These are phyloP conservation scores for Kuraishia molischiana DNA, from an alignment of 805 yeast genomes.

Conservation along the genomic window DNA sequence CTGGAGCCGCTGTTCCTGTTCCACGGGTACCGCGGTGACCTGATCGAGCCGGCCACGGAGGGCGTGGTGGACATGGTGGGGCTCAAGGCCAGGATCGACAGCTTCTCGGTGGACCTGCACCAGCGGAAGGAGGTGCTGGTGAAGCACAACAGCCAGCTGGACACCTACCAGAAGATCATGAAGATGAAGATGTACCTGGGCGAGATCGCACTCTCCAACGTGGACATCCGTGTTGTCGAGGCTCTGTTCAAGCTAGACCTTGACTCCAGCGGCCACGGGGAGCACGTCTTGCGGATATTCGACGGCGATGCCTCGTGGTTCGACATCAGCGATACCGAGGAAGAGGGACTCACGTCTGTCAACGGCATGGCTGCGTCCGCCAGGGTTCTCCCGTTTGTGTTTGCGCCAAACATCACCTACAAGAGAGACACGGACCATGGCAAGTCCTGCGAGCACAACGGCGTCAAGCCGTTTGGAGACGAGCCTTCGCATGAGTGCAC, in stretches of 20 bases:
- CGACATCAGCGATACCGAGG: constrained; percentile 53
- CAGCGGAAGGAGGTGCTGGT: constrained; percentile 42
- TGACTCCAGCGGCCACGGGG: neutral
- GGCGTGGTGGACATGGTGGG: constrained; percentile 54
- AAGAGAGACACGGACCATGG: constrained; percentile 42
- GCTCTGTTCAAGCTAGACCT: constrained; percentile 29
- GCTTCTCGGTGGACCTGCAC: constrained; percentile 56
- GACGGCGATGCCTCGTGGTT: constrained; percentile 54
- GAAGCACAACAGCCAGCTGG: constrained; percentile 34
- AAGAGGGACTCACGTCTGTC: constrained; percentile 35
- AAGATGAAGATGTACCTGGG: constrained; percentile 58
- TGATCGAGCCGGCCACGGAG: constrained; percentile 22
- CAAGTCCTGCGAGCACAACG: constrained; percentile 24
- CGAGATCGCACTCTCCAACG: constrained; percentile 41
- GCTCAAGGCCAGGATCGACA: constrained; percentile 47
- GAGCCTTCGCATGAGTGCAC: constrained; percentile 56
- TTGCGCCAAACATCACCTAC: constrained; percentile 62
- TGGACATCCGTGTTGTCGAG: constrained; percentile 52
- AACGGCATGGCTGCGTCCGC: constrained; percentile 27
- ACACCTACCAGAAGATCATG: constrained; percentile 29
- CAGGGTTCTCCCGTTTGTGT: constrained; percentile 50
- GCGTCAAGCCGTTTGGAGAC: constrained; percentile 35
- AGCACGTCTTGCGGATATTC: constrained; percentile 17
- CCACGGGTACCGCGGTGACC: constrained; percentile 54
- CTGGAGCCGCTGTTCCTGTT: constrained; percentile 66